Evolutionary conservation across 2,329 filamentous ascomycete species (phyloP), one percentile per base, ranked within the genome.

Genomic region (Phialophora macrospora): DNA sequence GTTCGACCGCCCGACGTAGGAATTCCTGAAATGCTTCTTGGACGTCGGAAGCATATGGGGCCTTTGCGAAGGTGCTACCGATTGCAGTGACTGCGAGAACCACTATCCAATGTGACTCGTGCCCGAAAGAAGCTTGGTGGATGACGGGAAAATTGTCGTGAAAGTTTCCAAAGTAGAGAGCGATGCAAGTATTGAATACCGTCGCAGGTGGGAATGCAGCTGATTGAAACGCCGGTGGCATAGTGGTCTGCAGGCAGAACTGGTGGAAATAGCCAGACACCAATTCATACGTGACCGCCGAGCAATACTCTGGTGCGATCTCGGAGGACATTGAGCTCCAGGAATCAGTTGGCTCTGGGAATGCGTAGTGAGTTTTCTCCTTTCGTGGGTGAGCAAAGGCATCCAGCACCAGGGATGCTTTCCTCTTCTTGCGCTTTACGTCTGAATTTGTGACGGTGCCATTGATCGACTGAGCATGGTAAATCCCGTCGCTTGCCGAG

Each of bases 141-240:
- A 80, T 66, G 30, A 81, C 75, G 6, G 80, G 80, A 56, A 80
- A 78, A 55, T 76, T 74, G 2, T 75, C 69, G 49, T 80, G 77
- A 34, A 80, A 80, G 51, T 75, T 74, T 46, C 75, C 72, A 26
- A 79, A 76, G 68, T 77, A 81, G 24, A 73, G 71, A n/a, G 64
- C 52, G 52, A 80, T 67, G 49, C 77, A 79, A 22, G 59, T 62
- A 24, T 72, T 75, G 59, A 79, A 64, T 9, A 68, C 54, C 22
- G 73, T 64, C 17, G 65, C 62, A 8, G 60, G 62, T 2, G 76
- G 77, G 24, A 79, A 78, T 32, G 58, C 62, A 3, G 71, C 68
- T 0, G 74, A 71, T 32, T 76, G 74, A 54, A 77, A 79, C n/a
- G 69, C 64, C 5, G 68, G 58, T 55, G 73, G 76, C n/a, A 77